Evolutionary conservation across 139 green algal genomes (phyloP).

Genomic region (Desmodesmus armatus): DNA sequence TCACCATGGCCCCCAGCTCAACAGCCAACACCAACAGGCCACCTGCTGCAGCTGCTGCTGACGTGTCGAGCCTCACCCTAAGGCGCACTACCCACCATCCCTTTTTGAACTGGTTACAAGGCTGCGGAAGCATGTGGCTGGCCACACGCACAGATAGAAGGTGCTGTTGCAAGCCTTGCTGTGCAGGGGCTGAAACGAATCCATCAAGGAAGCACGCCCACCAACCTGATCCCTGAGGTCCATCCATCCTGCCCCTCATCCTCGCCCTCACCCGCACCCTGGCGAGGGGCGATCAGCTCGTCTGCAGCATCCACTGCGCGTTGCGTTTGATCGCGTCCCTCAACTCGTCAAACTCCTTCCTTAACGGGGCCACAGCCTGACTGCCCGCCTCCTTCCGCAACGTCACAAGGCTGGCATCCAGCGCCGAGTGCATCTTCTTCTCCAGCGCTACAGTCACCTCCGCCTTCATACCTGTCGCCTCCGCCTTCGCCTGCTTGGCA

Average conservation of each 20-base stretch:
- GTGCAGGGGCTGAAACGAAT: too few relatives aligned
- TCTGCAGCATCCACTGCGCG: slow-evolving; percentile 43
- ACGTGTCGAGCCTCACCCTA: too few relatives aligned
- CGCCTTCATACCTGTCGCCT: neutral
- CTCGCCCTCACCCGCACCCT: neutral
- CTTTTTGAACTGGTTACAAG: too few relatives aligned
- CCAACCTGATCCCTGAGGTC: neutral
- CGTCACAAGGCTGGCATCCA: slow-evolving; percentile 20
- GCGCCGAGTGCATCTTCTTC: slow-evolving; percentile 38
- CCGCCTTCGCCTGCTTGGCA: neutral
- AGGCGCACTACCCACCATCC: too few relatives aligned
- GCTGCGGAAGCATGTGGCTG: too few relatives aligned
- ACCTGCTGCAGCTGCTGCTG: too few relatives aligned
- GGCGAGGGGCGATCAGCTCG: too few relatives aligned
- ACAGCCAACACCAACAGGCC: too few relatives aligned
- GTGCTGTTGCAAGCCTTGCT: too few relatives aligned
- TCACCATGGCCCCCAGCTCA: too few relatives aligned
- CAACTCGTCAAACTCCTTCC: slow-evolving; percentile 43
- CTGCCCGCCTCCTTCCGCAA: neutral
- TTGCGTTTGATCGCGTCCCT: slow-evolving; percentile 29
- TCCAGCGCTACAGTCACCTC: slow-evolving; percentile 22
- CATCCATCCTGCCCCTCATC: neutral
- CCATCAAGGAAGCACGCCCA: too few relatives aligned
- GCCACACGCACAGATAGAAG: too few relatives aligned
- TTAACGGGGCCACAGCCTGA: neutral